Conservation (phyloP, 2,329 filamentous ascomycete species). For the Colletotrichum endophyticum region DNA sequence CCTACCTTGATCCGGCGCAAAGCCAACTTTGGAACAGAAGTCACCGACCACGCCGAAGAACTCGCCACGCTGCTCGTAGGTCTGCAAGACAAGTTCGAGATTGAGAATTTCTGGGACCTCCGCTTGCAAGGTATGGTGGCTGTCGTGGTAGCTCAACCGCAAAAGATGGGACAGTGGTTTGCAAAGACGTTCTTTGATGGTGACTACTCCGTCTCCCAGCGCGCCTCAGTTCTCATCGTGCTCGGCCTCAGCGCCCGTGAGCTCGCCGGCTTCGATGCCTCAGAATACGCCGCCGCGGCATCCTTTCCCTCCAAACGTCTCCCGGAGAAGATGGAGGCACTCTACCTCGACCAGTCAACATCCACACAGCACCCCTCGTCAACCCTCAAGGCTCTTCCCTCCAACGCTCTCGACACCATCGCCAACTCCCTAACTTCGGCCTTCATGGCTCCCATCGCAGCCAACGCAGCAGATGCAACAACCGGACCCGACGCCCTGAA, state of each 20-base stretch:
- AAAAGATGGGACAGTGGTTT: slow-evolving; percentile 83
- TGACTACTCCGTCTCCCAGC: slow-evolving; percentile 87
- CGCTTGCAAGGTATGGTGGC: slow-evolving; percentile 83
- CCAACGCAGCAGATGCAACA: slow-evolving; percentile 77
- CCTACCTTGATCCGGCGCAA: slow-evolving; percentile 86
- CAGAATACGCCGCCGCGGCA: slow-evolving; percentile 51
- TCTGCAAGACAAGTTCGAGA: slow-evolving; percentile 83
- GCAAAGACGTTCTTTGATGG: slow-evolving; percentile 86
- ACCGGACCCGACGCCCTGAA: slow-evolving; percentile 87
- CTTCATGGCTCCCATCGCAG: slow-evolving; percentile 83
- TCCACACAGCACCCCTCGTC: slow-evolving; percentile 29
- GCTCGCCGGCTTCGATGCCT: slow-evolving; percentile 75
- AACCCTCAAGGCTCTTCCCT: slow-evolving; percentile 54
- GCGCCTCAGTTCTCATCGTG: slow-evolving; percentile 80
- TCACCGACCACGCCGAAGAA: slow-evolving; percentile 83
- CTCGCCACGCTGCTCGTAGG: slow-evolving; percentile 78
- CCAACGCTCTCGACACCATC: slow-evolving; percentile 70
- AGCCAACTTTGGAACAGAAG: slow-evolving; percentile 84
- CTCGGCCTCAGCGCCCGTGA: slow-evolving; percentile 85
- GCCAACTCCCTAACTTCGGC: slow-evolving; percentile 69
- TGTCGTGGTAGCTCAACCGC: slow-evolving; percentile 76
- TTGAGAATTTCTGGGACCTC: slow-evolving; percentile 77
- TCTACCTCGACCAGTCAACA: slow-evolving; percentile 58
- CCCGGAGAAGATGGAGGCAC: slow-evolving; percentile 72
- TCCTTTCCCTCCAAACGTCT: slow-evolving; percentile 84